A percentile compares a stretch with the other conserved stretches of the same genome.
Evolutionary conservation across 768 basidiomycete genomes (phyloP).

Genomic region (Gymnopilus junonius): DNA sequence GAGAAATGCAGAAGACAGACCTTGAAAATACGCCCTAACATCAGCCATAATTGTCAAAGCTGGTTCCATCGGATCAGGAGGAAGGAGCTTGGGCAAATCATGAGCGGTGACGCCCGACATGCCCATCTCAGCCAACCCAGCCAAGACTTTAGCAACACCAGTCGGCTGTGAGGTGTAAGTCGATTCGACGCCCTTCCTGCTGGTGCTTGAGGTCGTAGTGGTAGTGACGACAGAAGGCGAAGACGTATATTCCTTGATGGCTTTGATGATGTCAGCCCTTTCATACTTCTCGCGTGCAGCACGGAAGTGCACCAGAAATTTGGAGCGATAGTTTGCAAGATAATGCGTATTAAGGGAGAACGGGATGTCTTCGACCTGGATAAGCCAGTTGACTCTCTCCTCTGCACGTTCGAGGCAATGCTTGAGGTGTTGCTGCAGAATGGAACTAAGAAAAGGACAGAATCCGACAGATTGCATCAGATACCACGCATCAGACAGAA

Average conservation of each 20-base stretch:
- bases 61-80: slow-evolving; percentile 55
- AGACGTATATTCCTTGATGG: slow-evolving; percentile 24
- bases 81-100: slow-evolving; percentile 55
- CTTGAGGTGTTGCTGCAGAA: slow-evolving; percentile 54
- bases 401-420: slow-evolving; percentile 43
- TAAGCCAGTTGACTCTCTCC: slow-evolving; percentile 50
- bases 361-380: slow-evolving; percentile 52
- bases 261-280: slow-evolving; percentile 25
- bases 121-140: slow-evolving; percentile 43
- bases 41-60: slow-evolving; percentile 72
- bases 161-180: slow-evolving; percentile 8
- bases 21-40: slow-evolving; percentile 78
- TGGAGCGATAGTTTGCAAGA: slow-evolving; percentile 46
- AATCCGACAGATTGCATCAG: not conserved
- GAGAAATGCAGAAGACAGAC: slow-evolving; percentile 33
- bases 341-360: slow-evolving; percentile 60
- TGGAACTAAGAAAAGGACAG: slow-evolving; percentile 15
- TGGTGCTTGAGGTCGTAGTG: slow-evolving; percentile 12
- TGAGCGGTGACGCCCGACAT: slow-evolving; percentile 40
- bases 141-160: slow-evolving; percentile 39
- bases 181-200: not conserved
- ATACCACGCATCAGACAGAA: not conserved
- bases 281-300: slow-evolving; percentile 40
- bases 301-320: slow-evolving; percentile 52
- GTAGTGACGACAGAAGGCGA: not conserved